Evolutionary conservation across 176 grass and related monocot genomes (phyloP).

Genomic region (Oryza meyeriana): DNA sequence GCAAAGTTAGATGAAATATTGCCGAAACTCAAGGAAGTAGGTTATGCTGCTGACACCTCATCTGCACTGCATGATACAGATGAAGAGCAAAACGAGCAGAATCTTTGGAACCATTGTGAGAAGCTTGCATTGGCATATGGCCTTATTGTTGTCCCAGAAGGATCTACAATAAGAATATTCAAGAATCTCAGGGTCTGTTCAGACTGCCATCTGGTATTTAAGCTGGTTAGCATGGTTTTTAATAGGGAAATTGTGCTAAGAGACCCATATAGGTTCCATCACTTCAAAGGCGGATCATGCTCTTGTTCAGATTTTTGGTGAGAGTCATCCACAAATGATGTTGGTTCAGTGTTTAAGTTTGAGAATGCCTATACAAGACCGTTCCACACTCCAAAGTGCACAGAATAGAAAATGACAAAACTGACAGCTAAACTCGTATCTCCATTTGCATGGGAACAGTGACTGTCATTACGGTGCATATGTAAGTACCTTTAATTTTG

Average conservation of each 20-base stretch:
- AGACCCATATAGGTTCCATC: conserved; percentile 89
- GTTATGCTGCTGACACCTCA: conserved; percentile 70
- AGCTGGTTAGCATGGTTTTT: conserved; percentile 60
- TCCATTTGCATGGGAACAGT: not conserved
- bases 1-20: conserved; percentile 63
- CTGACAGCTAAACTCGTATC: not conserved
- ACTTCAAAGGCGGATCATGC: conserved; percentile 67
- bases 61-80: conserved; percentile 81
- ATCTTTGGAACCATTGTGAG: conserved; percentile 86
- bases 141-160: conserved; percentile 49
- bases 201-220: conserved; percentile 89
- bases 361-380: not conserved
- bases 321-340: not conserved
- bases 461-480: not conserved
- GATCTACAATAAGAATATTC: conserved; percentile 60
- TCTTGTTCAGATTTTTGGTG: conserved; percentile 94
- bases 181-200: conserved; percentile 90
- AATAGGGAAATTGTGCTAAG: conserved; percentile 65
- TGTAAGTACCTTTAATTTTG: not conserved
- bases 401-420: not conserved
- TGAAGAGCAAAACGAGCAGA: conserved; percentile 85
- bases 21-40: conserved; percentile 53
- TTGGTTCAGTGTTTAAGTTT: not conserved
- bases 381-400: not conserved
- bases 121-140: conserved; percentile 81